Base-by-base conservation (phyloP, 768 basidiomycete species). In the Podaxis sp. region DNA sequence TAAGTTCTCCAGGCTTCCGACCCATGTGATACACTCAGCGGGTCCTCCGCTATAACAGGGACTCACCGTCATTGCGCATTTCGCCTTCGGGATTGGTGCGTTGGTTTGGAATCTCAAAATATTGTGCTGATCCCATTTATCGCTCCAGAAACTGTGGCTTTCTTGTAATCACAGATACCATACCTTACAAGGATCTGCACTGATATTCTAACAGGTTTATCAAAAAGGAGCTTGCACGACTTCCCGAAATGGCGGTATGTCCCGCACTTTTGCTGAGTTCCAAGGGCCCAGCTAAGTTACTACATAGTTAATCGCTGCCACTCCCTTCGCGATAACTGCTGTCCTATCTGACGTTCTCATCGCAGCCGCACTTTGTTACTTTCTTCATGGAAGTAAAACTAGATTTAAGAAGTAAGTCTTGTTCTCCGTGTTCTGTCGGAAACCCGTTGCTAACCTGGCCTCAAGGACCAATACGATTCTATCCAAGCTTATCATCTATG, bases 281-380 rank as follows among this genome's bases (percentile, higher is more conserved):
- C 28, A 1, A 37, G 28, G 37, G 10, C 3, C 36, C 5, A 55
- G 14, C 27, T 23, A 54, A 25, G 27, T 21, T 32, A 25, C 23
- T 28, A n/a, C 6, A 5, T 61, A 79, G 78, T 66, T 77, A 6
- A 69, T 72, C 44, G 77, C 77, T 0, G 78, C 77, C 0, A 74
- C 75, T 18, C 79, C 79, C 2, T 79, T 80, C 60, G 79, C 78
- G 1, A 55, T 77, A 11, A 74, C 77, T 52, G 78, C 78, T 1
- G 79, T 81, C 0, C 64, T 79, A 11, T 78, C 79, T 0, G 81
- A 82, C 58, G 67, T 79, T 28, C 55, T 73, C n/a, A 79, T 82
- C 52, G 77, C 80, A 10, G 67, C 51, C 5, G 71, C 77, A 1
- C 65, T 82, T 0, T 80, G 79, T 52, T 63, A 77, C n/a, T 67